Evolutionary conservation across 345 rosid species (phyloP), one percentile per base, ranked within the genome.

Genomic region (Acer campestre): DNA sequence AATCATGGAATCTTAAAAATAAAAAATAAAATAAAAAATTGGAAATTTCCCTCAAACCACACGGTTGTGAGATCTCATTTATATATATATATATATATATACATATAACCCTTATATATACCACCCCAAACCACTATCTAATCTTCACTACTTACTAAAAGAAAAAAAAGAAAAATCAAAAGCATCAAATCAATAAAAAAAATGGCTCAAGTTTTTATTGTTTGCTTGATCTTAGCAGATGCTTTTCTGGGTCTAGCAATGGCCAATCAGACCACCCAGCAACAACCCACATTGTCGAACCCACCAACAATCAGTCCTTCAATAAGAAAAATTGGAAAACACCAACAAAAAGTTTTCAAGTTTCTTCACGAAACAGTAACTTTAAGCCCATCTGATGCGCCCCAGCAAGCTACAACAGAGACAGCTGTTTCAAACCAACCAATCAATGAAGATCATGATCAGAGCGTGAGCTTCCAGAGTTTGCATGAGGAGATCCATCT

Each of bases 241-340:
- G 72, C 61, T 66, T 74, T 84, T 42, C 55, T 79, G 69, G 85
- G 77, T 73, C 77, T 77, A 4, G 79, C 88, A n/a, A 78, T 73
- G 69, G 83, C 83, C 5, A 67, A 23, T 63, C 76, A 74, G 61
- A 76, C 20, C 4, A 23, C 58, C 65, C 73, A 18, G 6, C 10
- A 55, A 42, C 48, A 55, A 20, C 59, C 11, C 14, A 35, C 75
- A 49, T 25, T 51, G 40, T 76, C 84, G 61, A 18, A 35, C 31
- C 40, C 83, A 1, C 81, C 80, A 12, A 83, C 82, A 1, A 61
- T 58, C 1, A 67, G 76, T 62, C 83, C 83, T 3, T 58, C 7
- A n/a, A 70, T 72, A 22, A 84, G 93, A 75, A 89, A 89, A 80
- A 55, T 90, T 10, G 93, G 91, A 8, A 75, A 75, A 53, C 88